Percentiles rank a stretch among this genome's conserved stretches.
These are phyloP conservation scores for Fraxinus ornus DNA, from an alignment of 305 asterid species.

Conservation along the genomic window DNA sequence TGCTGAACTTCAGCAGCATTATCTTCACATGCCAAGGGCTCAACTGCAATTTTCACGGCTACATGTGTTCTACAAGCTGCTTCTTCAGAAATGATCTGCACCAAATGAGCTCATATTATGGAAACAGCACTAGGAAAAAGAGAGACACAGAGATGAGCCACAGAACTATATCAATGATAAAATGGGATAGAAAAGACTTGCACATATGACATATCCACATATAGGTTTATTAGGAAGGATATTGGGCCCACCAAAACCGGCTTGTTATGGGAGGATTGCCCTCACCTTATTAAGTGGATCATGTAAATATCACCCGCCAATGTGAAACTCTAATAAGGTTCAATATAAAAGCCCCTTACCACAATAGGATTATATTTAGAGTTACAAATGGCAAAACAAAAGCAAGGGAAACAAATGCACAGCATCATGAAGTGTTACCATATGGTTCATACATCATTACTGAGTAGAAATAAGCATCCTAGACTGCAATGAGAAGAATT, in stretches of 20 bases:
- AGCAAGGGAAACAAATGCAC: neutral
- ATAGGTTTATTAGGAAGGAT: neutral
- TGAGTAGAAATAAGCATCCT: neutral
- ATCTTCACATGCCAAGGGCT: conserved; percentile 37
- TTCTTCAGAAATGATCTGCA: conserved; percentile 58
- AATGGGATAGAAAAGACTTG: neutral
- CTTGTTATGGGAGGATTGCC: too few species aligned
- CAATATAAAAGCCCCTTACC: neutral
- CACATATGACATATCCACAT: neutral
- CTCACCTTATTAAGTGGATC: too few species aligned
- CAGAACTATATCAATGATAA: neutral
- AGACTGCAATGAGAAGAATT: neutral
- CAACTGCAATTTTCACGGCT: conserved; percentile 34
- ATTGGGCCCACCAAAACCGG: too few species aligned
- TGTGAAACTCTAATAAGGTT: neutral
- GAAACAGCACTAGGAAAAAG: conserved; percentile 8
- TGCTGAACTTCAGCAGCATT: conserved; percentile 48
- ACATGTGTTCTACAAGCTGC: conserved; percentile 38
- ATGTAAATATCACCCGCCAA: too few species aligned
- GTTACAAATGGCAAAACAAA: neutral
- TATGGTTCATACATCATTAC: neutral
- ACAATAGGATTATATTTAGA: neutral
- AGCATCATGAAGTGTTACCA: neutral
- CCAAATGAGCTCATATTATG: conserved; percentile 21
- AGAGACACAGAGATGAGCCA: conserved; percentile 11